Evolutionary conservation across 164 flowering plant species (phyloP), one percentile per base, ranked within the genome.

Genomic region (Berberis thunbergii): DNA sequence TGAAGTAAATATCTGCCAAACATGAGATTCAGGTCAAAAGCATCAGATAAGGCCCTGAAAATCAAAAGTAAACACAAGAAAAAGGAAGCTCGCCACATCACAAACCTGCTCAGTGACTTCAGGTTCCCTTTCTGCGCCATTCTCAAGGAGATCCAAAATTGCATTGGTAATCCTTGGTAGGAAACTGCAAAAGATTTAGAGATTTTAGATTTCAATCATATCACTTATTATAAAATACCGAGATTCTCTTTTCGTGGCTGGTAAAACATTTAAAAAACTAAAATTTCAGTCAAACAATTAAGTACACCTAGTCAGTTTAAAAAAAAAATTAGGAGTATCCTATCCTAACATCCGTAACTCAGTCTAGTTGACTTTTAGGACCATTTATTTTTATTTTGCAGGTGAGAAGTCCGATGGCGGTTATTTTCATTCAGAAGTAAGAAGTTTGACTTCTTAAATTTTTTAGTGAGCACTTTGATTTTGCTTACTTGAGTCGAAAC

Each of bases 81-180:
- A 50, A 50, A 5, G 2, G 2, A 5, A 50, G 8, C 9, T 41
- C 40, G 41, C 44, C 46, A 44, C 12, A 2, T 10, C 52, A 38
- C 50, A 59, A 12, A 91, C 98, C 96, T 88, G 96, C 74, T 91
- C 93, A 69, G 91, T 77, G 57, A 84, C 79, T 54, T 94, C 99
- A 7, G 99, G 90, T 58, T 91, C 97, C 72, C 81, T 80, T 61
- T 91, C 96, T 64, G 86, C 97, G 62, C 97, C 99, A 76, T 69
- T 73, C 75, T 82, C 60, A 56, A 94, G 90, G n/a, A 94, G 90
- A 65, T 62, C 59, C 11, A 72, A 78, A 41, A 83, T 50, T 38
- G 90, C 70, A 69, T 81, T 83, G 7, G 69, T 72, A 54, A 94
- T 61, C 68, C 73, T 77, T 48, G 70, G 85, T 55, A 94, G 71